Evolutionary conservation across 176 grass and related monocot genomes (phyloP).

Genomic region (Secale cereale): DNA sequence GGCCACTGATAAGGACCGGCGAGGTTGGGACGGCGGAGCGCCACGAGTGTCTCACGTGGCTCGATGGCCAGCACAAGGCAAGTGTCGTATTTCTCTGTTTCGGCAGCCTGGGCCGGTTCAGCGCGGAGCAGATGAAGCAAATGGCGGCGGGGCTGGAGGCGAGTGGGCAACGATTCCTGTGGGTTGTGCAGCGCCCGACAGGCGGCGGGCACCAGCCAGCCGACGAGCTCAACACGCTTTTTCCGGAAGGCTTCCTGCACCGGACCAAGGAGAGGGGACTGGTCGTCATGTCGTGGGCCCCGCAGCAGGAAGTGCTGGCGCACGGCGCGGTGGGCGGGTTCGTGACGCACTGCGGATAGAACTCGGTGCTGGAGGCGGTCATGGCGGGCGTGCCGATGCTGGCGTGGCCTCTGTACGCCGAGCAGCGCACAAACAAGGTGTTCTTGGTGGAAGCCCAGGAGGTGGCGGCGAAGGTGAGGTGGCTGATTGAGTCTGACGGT

Average conservation of each 20-base stretch:
- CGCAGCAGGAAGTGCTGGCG: too few relatives aligned
- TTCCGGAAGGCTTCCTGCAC: not conserved
- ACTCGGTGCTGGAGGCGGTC: too few relatives aligned
- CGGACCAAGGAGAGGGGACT: too few relatives aligned
- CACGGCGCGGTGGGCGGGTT: too few relatives aligned
- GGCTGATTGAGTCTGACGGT: conserved; percentile 22
- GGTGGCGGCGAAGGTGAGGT: conserved; percentile 28
- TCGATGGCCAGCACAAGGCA: conserved; percentile 28
- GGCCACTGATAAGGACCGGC: conserved; percentile 36
- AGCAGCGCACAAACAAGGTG: too few relatives aligned
- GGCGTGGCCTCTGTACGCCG: too few relatives aligned
- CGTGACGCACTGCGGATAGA: too few relatives aligned
- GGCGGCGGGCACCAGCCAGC: not conserved
- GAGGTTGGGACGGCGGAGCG: not conserved
- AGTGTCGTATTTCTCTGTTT: conserved; percentile 49
- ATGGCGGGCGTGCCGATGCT: too few relatives aligned
- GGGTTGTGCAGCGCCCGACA: conserved; percentile 24
- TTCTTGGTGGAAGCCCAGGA: conserved; percentile 20
- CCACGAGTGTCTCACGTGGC: conserved; percentile 41
- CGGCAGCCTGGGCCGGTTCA: conserved; percentile 34
- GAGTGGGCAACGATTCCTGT: conserved; percentile 37
- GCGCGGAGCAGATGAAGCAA: conserved; percentile 35
- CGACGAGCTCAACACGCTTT: not conserved
- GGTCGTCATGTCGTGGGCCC: too few relatives aligned
- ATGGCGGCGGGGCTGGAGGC: conserved; percentile 36